Evolutionary conservation across 139 green algal species (phyloP), one percentile per base, ranked within the genome.

Genomic region (Chlamydomonas asymmetrica): DNA sequence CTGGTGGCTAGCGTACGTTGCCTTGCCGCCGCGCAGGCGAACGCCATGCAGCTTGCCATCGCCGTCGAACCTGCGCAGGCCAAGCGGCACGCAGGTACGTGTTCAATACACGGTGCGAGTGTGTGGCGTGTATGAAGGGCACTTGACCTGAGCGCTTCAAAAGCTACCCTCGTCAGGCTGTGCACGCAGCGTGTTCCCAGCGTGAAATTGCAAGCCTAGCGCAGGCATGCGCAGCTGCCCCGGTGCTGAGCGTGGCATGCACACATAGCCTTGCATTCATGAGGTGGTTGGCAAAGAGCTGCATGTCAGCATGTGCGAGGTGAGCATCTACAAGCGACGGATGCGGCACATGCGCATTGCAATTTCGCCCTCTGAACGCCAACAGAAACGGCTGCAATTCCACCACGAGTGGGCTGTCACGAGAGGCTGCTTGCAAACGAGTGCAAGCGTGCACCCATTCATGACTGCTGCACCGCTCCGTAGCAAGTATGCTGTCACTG

Each of bases 31-130:
- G 18, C 83, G 77, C 61, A 96, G 79, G 34, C 81, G 74, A n/a
- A 89, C 84, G 0, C 75, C 82, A 68, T 96, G 92, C 38, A 94
- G 43, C 91, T 96, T 96, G 66, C 89, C 92, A 62, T 96, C 92
- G 10, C 91, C 90, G 40, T 94, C 90, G 74, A 94, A 94, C 79
- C 82, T 90, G 79, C 37, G 31, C 61, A 43, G n/a, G 34, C 27
- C 27, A 57, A 7, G 4, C 13, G 18, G 25, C 43, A 18, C 18
- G 41, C 20, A 27, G 20, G 43, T 67, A 31, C 40, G 40, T 50
- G 22, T 13, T 45, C 70, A 20, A 16, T 45, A 70, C 8, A 4
- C 32, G 1, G 18, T 18, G 5, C 32, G 1, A 40, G 54, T 29
- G 16, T 18, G 54, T 23, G 13, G 54, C 8, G 54, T 52, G 45